Percentiles rank a stretch among this genome's conserved stretches.
Evolutionary conservation across 306 rosid genomes (phyloP).

Genomic region (Begonia loranthoides): DNA sequence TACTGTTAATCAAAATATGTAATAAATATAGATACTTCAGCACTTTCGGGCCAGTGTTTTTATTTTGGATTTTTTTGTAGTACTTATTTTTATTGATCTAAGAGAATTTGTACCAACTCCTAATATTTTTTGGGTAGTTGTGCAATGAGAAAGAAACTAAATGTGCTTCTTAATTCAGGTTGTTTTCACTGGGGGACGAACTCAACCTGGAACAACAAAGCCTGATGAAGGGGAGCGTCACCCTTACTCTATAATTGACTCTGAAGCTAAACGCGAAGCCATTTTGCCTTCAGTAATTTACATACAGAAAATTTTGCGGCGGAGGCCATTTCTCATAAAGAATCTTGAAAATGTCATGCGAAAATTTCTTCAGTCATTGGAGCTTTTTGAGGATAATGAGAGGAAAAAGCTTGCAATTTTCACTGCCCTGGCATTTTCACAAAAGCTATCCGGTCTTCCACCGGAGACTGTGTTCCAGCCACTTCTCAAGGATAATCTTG

Average conservation of each 20-base stretch:
- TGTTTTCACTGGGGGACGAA: conserved; percentile 96
- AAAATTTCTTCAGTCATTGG: conserved; percentile 89
- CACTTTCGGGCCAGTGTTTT: too few relatives aligned
- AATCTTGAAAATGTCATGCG: conserved; percentile 99
- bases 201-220: conserved; percentile 99
- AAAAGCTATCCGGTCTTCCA: conserved; percentile 97
- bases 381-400: conserved; percentile 97
- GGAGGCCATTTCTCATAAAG: conserved; percentile 92
- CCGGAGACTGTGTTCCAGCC: conserved; percentile 99
- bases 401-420: conserved; percentile 97
- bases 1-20: too few relatives aligned
- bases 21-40: too few relatives aligned
- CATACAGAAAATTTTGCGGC: conserved; percentile 83
- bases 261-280: conserved; percentile 71
- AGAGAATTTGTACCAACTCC: too few relatives aligned
- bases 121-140: too few relatives aligned
- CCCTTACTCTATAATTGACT: conserved; percentile 75
- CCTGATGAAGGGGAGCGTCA: conserved; percentile 99
- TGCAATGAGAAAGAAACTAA: too few relatives aligned
- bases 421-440: conserved; percentile 98
- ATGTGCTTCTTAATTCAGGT: conserved; percentile 27
- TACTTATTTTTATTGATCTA: too few relatives aligned
- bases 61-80: too few relatives aligned
- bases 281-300: conserved; percentile 86
- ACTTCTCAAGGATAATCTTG: conserved; percentile 95